Evolutionary conservation across 2,329 filamentous ascomycete species (phyloP).

Genomic region (Monilinia vaccinii-corymbosi): DNA sequence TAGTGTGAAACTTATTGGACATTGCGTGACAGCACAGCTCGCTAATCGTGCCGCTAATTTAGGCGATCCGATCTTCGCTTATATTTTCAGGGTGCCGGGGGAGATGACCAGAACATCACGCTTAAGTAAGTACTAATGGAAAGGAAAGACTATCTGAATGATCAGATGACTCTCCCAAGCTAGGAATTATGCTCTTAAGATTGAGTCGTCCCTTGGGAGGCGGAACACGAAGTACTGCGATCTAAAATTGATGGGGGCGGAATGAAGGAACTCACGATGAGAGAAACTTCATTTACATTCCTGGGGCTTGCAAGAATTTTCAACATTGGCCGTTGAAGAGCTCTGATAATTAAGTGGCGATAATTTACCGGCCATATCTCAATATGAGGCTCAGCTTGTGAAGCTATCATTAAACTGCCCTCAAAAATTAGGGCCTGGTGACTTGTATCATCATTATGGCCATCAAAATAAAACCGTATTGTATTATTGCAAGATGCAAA

Average conservation of each 20-base stretch:
- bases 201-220: too few species aligned
- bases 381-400: neutral
- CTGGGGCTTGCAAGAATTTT: neutral
- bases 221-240: neutral
- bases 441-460: too few species aligned
- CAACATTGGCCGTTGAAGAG: accelerated
- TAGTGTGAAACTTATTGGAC: neutral
- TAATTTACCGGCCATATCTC: too few species aligned
- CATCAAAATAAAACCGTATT: too few species aligned
- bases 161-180: neutral
- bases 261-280: neutral
- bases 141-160: neutral
- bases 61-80: neutral
- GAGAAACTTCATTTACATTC: neutral
- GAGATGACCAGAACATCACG: neutral
- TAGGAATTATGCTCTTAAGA: neutral
- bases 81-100: neutral
- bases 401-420: too few species aligned
- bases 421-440: too few species aligned
- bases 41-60: neutral
- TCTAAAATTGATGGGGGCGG: too few species aligned
- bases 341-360: neutral
- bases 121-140: neutral
- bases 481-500: too few species aligned
- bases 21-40: neutral